A percentile compares a stretch with the other conserved stretches of the same genome.
These are phyloP conservation scores for Fusarium vanettenii DNA, from an alignment of 2,329 filamentous ascomycete species.

Conservation along the genomic window DNA sequence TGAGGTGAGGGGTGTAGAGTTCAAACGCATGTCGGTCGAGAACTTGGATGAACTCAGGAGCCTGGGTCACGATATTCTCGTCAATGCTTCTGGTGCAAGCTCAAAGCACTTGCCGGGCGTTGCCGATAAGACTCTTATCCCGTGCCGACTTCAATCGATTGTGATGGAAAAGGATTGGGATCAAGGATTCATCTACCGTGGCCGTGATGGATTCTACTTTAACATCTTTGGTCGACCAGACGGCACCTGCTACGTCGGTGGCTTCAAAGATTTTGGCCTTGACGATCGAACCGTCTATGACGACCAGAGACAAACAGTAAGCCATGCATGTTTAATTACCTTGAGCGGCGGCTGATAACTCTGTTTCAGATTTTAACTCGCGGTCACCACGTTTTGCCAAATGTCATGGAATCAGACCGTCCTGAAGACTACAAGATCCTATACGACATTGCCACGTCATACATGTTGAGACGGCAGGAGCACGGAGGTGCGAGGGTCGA, in stretches of 20 bases:
- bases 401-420: neutral
- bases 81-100: constrained; percentile 6
- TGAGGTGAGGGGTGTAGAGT: neutral
- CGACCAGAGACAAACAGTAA: neutral
- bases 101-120: neutral
- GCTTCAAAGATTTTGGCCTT: neutral
- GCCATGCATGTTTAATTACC: too few relatives aligned
- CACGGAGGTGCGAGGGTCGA: constrained; percentile 1
- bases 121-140: neutral
- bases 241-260: constrained; percentile 5
- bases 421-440: constrained; percentile 4
- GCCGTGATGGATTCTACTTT: constrained; percentile 8
- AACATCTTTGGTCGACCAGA: constrained; percentile 6
- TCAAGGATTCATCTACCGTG: constrained; percentile 6
- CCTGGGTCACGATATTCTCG: constrained; percentile 7
- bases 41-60: constrained; percentile 1
- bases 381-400: neutral
- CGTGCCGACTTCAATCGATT: constrained; percentile 1
- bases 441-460: constrained; percentile 9
- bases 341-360: neutral
- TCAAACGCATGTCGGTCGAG: neutral
- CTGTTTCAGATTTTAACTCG: neutral
- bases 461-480: neutral
- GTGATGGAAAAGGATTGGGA: neutral
- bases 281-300: constrained; percentile 6